These are phyloP conservation scores for Penicillium sp. DNA, from an alignment of 2,329 filamentous ascomycete species.

Conservation along the genomic window DNA sequence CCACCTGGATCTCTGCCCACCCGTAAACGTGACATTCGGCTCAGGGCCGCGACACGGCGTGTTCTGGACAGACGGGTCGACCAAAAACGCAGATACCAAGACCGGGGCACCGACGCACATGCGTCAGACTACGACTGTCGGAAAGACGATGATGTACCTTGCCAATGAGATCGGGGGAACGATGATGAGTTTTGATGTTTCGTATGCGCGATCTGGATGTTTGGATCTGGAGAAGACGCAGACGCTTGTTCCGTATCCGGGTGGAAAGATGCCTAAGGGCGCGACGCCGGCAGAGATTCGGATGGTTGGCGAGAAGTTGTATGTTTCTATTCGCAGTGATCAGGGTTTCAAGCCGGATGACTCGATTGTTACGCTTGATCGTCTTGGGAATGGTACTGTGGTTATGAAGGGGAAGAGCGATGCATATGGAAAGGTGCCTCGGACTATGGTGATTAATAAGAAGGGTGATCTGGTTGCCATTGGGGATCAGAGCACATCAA, in stretches of 20 bases:
- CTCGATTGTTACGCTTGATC: constrained; percentile 30
- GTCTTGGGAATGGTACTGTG: constrained; percentile 57
- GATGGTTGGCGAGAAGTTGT: constrained; percentile 22
- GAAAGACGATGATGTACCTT: constrained; percentile 41
- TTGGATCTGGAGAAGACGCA: constrained; percentile 26
- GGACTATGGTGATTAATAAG: constrained; percentile 68
- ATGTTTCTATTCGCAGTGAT: constrained; percentile 36
- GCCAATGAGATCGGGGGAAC: constrained; percentile 61
- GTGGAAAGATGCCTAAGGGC: constrained; percentile 24
- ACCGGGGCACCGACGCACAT: constrained; percentile 3
- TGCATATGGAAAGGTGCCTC: constrained; percentile 64
- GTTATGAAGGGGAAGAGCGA: constrained; percentile 59
- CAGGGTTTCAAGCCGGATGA: constrained; percentile 29
- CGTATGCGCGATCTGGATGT: constrained; percentile 31
- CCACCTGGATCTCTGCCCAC: constrained; percentile 48
- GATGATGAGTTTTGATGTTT: constrained; percentile 48
- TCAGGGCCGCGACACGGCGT: constrained; percentile 65
- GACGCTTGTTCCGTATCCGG: constrained; percentile 29
- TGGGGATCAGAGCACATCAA: constrained; percentile 62
- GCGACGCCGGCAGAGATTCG: constrained; percentile 31
- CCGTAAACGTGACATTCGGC: constrained; percentile 48
- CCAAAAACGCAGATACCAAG: neutral
- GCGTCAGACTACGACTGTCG: constrained; percentile 15
- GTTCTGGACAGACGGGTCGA: constrained; percentile 48
- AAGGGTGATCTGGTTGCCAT: constrained; percentile 66